A percentile compares a stretch with the other conserved stretches of the same genome.
Conservation (phyloP, 1,139 yeast genomes). For the Sugiyamaella sp. region DNA sequence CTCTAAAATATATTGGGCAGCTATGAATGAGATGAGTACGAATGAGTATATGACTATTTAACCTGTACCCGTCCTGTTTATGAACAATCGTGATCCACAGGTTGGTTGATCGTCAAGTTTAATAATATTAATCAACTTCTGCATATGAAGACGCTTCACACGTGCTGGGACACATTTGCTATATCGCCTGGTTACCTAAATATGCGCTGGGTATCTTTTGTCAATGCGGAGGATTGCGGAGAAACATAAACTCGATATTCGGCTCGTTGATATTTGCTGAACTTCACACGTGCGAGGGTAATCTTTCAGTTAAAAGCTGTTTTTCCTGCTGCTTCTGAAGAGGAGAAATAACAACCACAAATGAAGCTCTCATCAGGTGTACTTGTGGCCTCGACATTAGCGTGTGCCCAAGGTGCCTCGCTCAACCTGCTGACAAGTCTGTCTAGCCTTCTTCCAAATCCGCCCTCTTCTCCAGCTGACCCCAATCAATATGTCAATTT, state of each 20-base stretch:
- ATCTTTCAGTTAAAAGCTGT: background rate
- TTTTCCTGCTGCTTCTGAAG: too few relatives aligned
- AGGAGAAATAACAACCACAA: too few relatives aligned
- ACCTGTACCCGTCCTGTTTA: too few relatives aligned
- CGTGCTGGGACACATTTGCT: constrained; percentile 3
- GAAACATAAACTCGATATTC: background rate
- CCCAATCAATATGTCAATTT: constrained; percentile 24
- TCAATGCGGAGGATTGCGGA: background rate
- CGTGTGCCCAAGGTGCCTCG: background rate
- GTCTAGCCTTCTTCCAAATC: background rate
- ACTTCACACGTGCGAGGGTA: background rate
- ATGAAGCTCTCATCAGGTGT: background rate
- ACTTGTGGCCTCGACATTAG: background rate
- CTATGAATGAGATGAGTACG: too few relatives aligned
- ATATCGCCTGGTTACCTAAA: background rate
- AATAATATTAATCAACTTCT: background rate
- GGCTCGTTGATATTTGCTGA: background rate
- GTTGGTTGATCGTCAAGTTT: background rate
- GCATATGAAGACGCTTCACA: constrained; percentile 8
- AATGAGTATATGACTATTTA: too few relatives aligned
- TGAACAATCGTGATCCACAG: background rate
- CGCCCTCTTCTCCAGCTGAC: background rate
- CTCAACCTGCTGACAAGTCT: background rate
- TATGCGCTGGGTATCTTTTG: background rate
- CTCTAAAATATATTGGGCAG: too few relatives aligned